Evolutionary conservation across 2,329 filamentous ascomycete genomes (phyloP), one percentile per base, ranked within the genome.

Genomic region (Trichoderma semiorbis): DNA sequence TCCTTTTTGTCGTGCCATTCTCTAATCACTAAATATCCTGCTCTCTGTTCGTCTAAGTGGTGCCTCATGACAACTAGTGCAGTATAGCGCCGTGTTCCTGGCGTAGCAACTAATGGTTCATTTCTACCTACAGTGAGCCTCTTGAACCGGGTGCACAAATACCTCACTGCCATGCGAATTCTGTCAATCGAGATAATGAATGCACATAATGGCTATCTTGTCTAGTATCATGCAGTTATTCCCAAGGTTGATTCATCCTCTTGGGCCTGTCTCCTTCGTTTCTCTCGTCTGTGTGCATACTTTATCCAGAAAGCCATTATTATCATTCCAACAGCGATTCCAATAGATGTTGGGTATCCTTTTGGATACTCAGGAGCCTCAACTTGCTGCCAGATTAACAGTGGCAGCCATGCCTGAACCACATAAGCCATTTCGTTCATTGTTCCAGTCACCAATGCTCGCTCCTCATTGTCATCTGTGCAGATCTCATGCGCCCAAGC

Each of bases 391-490:
- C 90, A 92, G 11, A 91, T 85, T 10, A 91, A 77, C 36, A 91
- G 83, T 7, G 91, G 91, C 55, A 93, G 78, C 90, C 90, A 93
- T 0, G 90, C 89, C 76, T 92, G 90, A 57, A 93, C 80, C 1
- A 92, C 89, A 72, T 92, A 92, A 0, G 90, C 90, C 81, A 92
- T 86, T 77, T 91, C 86, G 72, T 92, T 93, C 89, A 92, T 92
- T 18, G 84, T 81, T 0, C 84, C 90, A 0, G 90, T 85, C 0
- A 92, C 89, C 5, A 93, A 81, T 0, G 91, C 90, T 11, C 90
- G 83, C 80, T 92, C 90, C 78, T 93, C 90, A 69, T 90, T 86
- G 72, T 86, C 84, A 12, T 82, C 83, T 47, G 79, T 80, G 75
- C 84, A 86, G 55, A 86, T 85, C 75, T 86, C 85, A 72, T 86